Evolutionary conservation across 352 stramenopile genomes (phyloP), one percentile per base, ranked within the genome.

Genomic region (Globisporangium okanoganense): DNA sequence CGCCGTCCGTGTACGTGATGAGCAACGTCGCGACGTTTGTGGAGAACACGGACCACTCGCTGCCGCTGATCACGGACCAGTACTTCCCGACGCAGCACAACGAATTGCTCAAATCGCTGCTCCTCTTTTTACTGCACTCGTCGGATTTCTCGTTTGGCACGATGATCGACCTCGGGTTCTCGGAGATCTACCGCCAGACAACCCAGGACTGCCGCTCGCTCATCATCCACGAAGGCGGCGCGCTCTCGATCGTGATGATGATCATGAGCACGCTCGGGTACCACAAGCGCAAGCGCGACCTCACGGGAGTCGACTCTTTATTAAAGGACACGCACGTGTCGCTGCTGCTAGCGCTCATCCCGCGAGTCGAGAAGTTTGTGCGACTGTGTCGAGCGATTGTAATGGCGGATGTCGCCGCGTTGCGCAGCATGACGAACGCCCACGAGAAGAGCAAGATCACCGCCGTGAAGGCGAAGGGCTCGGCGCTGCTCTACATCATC

Each of bases 241-340:
- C 86, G n/a, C 67, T 95, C 5, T 94, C 86, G 9, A 87, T 95
- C 22, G 73, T 92, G 16, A 93, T 95, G 83, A 92, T 89, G 77
- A 70, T 94, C 40, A 91, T 94, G 84, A 82, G 81, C 43, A 89
- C 81, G 1, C 55, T 95, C 29, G 84, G 84, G 4, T 95, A 95
- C 50, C 86, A 95, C 72, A 91, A 90, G 59, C 85, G 85, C 22
- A 85, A 88, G 38, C 86, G 84, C 43, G 86, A 95, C 67, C 62
- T 91, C 25, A 92, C 82, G 0, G 77, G 76, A 13, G 76, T 95
- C 36, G 86, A 93, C 41, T 62, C 62, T 0, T 63, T 92, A 12
- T 68, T 93, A 12, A 79, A 85, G 29, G 71, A 63, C 31, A 68
- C 78, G 10, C 67, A 87, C 31, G 58, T 66, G 13, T 74, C 70